Evolutionary conservation across 768 basidiomycete species (phyloP), one percentile per base, ranked within the genome.

Genomic region (Lyophyllum shimeji): DNA sequence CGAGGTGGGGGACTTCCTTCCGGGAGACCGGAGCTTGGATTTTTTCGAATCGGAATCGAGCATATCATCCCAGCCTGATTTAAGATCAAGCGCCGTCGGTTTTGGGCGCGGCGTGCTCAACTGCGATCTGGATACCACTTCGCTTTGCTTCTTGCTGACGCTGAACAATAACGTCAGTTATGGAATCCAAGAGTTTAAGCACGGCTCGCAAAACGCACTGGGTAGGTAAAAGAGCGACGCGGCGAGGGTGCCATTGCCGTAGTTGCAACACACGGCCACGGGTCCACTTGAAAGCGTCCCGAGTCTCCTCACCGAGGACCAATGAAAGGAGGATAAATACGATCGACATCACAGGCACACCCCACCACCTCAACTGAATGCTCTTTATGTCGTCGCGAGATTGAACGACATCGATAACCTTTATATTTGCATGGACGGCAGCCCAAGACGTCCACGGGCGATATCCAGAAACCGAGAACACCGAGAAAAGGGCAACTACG

Each of bases 21-120:
- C 60, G 31, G 57, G 60, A 49, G 39, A 44, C 47, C 56, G 59
- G 21, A 53, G 50, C 54, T 65, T 71, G 13, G 70, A 52, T 7
- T 63, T 58, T 65, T 71, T 76, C 46, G 65, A 57, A 48, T 74
- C 53, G 12, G 40, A 18, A 15, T 61, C 72, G 29, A 77, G 65
- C 68, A 75, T 75, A 48, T 79, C 79, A 54, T 81, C 79, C 80
- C 80, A 82, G 11, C 78, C 80, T 2, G 80, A 82, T 60, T 67
- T 78, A 44, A 80, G 69, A 23, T 75, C 73, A 34, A 73, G 57
- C 0, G 66, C 65, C 12, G 68, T 63, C 9, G 74, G 67, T 12
- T 60, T 63, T 20, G 61, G 47, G 15, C 58, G 56, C 18, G 68
- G 62, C 29, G 63, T 63, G 29, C 59, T 58, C 43, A 59, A 63